Evolutionary conservation across 2,329 filamentous ascomycete genomes (phyloP), one percentile per base, ranked within the genome.

Genomic region (Fusarium pilosicola): DNA sequence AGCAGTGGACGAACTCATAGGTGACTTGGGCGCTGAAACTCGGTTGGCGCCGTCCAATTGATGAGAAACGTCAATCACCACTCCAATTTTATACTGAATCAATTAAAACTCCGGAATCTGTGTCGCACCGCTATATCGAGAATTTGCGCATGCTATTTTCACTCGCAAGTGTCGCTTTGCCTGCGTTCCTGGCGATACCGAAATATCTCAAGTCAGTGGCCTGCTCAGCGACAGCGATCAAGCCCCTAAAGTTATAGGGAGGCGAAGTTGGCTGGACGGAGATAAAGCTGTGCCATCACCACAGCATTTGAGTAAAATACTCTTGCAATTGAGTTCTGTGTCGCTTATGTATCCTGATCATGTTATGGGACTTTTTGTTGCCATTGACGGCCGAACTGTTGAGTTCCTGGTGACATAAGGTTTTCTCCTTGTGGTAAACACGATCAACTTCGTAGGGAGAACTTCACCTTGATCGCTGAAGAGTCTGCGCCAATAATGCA

Each of bases 1-100:
- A 8, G 3, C 3, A 18, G 17, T 2, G 9, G 7, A 18, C 5
- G 1, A 26, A 8, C 1, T 45, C 0, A 1, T 26, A 18, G 11
- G 11, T 5, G 3, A 18, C 10, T 0, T 20, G 5, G 6, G n/a
- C n/a, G 11, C n/a, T 26, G 20, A 45, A 24, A 6, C n/a, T 9
- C 20, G 1, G 42, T 18, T 17, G 6, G n/a, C 9, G 17, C 2
- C 1, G 18, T 3, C 6, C 5, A 12, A 18, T 13, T 20, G 5
- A 36, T n/a, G 2, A 51, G n/a, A 6, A 32, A n/a, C 22, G 5
- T 24, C 5, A 0, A 51, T 1, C 30, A 24, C 22, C 30, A 9
- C 15, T 20, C 10, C 15, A 51, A 36, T 1, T 36, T 20, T 0
- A 5, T 5, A 36, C 15, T 6, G 5, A 24, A 24, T 36, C 10